These are phyloP conservation scores for Trichoderma asperelloides DNA, from an alignment of 495 filamentous ascomycete species.

Conservation along the genomic window DNA sequence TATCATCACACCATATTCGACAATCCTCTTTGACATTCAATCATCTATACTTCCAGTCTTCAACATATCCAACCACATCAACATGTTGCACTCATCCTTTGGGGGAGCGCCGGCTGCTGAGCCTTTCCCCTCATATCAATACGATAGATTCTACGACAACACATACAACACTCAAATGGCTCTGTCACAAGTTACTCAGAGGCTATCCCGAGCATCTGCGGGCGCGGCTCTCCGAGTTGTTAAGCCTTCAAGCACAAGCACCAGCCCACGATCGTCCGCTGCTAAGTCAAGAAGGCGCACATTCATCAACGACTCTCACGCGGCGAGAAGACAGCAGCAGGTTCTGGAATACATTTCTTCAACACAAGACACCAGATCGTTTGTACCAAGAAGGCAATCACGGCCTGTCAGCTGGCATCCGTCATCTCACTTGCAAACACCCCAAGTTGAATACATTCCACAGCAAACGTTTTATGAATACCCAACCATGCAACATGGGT, in stretches of 20 bases:
- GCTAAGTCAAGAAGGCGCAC: constrained; percentile 45
- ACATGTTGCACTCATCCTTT: constrained; percentile 1
- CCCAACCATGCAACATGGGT: constrained; percentile 16
- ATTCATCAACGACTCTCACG: constrained; percentile 41
- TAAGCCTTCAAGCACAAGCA: constrained; percentile 61
- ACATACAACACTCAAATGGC: constrained; percentile 26
- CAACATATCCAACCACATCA: neutral
- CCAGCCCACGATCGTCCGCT: constrained; percentile 51
- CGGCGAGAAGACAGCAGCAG: constrained; percentile 26
- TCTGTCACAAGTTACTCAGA: constrained; percentile 24
- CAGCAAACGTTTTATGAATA: neutral
- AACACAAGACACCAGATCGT: neutral
- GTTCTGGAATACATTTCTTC: constrained; percentile 14
- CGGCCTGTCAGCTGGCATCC: constrained; percentile 70
- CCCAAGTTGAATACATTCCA: neutral
- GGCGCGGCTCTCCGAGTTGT: constrained; percentile 44
- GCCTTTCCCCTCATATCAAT: neutral
- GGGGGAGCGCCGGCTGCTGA: constrained; percentile 11
- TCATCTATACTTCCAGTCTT: neutral
- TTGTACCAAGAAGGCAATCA: constrained; percentile 17
- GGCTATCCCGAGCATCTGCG: constrained; percentile 30
- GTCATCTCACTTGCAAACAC: constrained; percentile 17
- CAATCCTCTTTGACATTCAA: neutral
- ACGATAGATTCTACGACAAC: constrained; percentile 24
- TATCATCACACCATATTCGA: neutral